These are phyloP conservation scores for Nicotiana obtusifolia DNA, from an alignment of 257 asterid genomes.

Conservation along the genomic window DNA sequence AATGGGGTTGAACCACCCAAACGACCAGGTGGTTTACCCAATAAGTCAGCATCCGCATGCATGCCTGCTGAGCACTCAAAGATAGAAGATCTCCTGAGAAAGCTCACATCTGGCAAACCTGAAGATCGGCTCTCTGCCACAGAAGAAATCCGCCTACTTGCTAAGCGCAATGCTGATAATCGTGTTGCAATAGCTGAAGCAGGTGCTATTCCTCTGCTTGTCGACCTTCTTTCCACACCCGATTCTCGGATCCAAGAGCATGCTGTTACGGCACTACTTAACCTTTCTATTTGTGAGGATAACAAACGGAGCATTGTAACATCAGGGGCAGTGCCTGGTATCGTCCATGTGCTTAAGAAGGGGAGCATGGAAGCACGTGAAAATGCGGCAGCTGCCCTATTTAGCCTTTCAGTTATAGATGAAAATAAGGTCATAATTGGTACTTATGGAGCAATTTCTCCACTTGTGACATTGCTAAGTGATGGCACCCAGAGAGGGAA, in stretches of 20 bases:
- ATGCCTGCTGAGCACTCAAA: slow-evolving; percentile 63
- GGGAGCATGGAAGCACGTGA: slow-evolving; percentile 96
- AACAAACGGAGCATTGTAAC: slow-evolving; percentile 75
- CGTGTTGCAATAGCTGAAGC: slow-evolving; percentile 97
- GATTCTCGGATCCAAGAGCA: slow-evolving; percentile 95
- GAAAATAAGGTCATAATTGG: slow-evolving; percentile 85
- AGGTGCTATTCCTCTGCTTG: slow-evolving; percentile 90
- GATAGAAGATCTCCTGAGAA: slow-evolving; percentile 60
- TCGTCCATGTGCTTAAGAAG: slow-evolving; percentile 73
- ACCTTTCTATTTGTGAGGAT: slow-evolving; percentile 88
- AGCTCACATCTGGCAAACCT: slow-evolving; percentile 68
- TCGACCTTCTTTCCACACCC: slow-evolving; percentile 62
- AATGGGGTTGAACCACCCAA: slow-evolving; percentile 87
- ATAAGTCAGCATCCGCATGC: slow-evolving; percentile 48
- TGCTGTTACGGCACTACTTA: slow-evolving; percentile 89
- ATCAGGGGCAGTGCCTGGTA: slow-evolving; percentile 86
- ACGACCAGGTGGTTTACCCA: slow-evolving; percentile 49
- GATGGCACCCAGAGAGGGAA: slow-evolving; percentile 86
- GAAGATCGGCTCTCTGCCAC: slow-evolving; percentile 89
- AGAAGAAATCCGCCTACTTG: slow-evolving; percentile 92
- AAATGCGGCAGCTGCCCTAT: slow-evolving; percentile 92
- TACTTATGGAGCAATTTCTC: slow-evolving; percentile 78
- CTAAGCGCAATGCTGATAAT: slow-evolving; percentile 88
- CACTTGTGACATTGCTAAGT: slow-evolving; percentile 60
- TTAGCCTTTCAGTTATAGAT: slow-evolving; percentile 89